A percentile compares a stretch with the other conserved stretches of the same genome.
phyloP scores from a whole-genome alignment of 805 yeast genomes.

The Starmerella roubikii region DNA sequence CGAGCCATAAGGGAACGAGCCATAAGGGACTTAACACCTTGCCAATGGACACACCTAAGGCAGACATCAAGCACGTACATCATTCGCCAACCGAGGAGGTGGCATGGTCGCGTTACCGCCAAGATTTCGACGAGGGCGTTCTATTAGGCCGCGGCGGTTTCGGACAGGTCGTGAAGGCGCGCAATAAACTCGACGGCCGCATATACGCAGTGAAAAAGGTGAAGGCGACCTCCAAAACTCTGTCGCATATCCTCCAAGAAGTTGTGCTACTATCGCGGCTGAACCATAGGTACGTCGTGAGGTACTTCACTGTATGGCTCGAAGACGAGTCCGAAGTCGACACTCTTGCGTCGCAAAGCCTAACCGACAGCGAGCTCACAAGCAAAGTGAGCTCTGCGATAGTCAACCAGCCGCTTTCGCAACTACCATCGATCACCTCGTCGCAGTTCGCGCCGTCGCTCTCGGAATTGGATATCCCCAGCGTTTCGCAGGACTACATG shows the following conservation, averaged over 20 bases:
- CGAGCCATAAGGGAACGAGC: not conserved
- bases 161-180: slow-evolving; percentile 96
- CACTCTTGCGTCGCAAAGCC: slow-evolving; percentile 2
- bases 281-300: slow-evolving; percentile 88
- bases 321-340: slow-evolving; percentile 46
- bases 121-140: slow-evolving; percentile 92
- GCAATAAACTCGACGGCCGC: slow-evolving; percentile 86
- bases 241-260: slow-evolving; percentile 74
- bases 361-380: not conserved
- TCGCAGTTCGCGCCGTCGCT: slow-evolving; percentile 12
- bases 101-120: slow-evolving; percentile 56
- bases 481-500: slow-evolving; percentile 19
- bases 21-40: not conserved
- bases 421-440: slow-evolving; percentile 4
- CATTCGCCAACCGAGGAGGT: slow-evolving; percentile 9
- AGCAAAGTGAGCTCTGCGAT: not conserved
- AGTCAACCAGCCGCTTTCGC: not conserved
- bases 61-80: slow-evolving; percentile 2
- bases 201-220: slow-evolving; percentile 90
- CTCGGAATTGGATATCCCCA: slow-evolving; percentile 14
- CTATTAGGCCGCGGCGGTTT: slow-evolving; percentile 88
- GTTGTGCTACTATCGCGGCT: slow-evolving; percentile 83
- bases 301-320: slow-evolving; percentile 96
- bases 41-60: not conserved
- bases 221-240: slow-evolving; percentile 37